phyloP scores from a whole-genome alignment of 345 rosid species.

The Xanthoceras sorbifolium region DNA sequence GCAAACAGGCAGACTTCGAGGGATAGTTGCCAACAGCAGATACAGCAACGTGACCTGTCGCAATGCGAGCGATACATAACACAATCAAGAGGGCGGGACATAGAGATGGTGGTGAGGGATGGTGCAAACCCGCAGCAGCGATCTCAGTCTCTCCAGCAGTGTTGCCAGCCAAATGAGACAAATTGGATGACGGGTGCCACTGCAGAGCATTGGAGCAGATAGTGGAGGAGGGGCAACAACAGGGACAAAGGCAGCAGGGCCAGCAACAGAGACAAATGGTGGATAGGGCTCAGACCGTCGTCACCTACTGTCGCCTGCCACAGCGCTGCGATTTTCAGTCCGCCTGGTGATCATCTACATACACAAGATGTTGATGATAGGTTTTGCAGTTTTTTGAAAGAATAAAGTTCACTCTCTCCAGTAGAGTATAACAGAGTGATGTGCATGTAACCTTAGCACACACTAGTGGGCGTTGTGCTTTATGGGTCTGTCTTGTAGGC shows the following conservation, averaged over 20 bases:
- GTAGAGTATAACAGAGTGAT: neutral
- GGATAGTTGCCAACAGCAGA: neutral
- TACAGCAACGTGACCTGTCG: neutral
- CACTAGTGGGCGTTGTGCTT: neutral
- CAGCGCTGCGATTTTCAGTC: neutral
- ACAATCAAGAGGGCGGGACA: neutral
- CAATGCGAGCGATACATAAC: neutral
- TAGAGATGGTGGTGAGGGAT: no score
- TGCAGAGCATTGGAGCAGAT: constrained; percentile 24
- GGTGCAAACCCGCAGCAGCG: no score
- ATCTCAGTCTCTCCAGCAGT: neutral
- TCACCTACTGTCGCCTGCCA: neutral
- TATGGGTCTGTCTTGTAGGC: neutral
- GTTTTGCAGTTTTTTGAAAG: neutral
- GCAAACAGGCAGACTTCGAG: no score
- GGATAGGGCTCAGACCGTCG: constrained; percentile 4
- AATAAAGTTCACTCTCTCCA: neutral
- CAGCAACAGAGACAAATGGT: constrained; percentile 7
- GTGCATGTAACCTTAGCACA: neutral
- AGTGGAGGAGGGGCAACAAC: constrained; percentile 20
- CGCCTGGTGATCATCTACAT: neutral
- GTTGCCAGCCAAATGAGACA: constrained; percentile 25
- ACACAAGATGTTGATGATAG: neutral
- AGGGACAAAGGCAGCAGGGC: neutral
- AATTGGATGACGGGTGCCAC: constrained; percentile 14